Evolutionary conservation across 805 yeast species (phyloP).

Genomic region (Kazachstania taianensis): DNA sequence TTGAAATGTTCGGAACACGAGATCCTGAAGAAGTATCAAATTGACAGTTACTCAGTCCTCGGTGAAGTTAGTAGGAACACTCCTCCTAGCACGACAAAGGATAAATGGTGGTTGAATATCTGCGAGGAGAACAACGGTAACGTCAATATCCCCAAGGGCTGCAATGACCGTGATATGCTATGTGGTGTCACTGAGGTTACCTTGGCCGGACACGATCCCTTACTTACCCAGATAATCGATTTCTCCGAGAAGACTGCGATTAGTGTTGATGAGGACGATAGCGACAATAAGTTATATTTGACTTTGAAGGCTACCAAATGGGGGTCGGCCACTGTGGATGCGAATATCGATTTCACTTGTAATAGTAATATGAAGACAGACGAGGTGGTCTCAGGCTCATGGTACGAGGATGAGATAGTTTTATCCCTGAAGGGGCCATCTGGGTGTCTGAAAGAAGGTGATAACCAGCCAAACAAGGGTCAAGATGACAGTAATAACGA

Average conservation of each 20-base stretch:
- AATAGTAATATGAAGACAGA: constrained; percentile 30
- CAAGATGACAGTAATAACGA: constrained; percentile 20
- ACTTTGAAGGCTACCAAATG: constrained; percentile 47
- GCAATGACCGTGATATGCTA: constrained; percentile 63
- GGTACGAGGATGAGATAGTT: constrained; percentile 20
- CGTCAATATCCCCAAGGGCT: constrained; percentile 33
- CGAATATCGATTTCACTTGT: constrained; percentile 42
- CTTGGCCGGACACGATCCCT: constrained; percentile 38
- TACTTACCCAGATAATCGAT: constrained; percentile 54
- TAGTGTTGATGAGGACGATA: constrained; percentile 25
- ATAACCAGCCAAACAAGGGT: constrained; percentile 17
- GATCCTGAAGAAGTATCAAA: constrained; percentile 17
- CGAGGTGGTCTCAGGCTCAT: constrained; percentile 13
- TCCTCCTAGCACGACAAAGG: constrained; percentile 65
- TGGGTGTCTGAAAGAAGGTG: constrained; percentile 32
- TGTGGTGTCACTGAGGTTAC: constrained; percentile 62
- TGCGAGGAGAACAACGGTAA: constrained; percentile 40
- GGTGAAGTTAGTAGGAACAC: constrained; percentile 44
- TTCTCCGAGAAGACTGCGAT: constrained; percentile 29
- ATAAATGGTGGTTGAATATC: constrained; percentile 62
- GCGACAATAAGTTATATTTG: constrained; percentile 28
- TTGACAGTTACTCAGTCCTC: constrained; percentile 27
- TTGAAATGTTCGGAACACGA: constrained; percentile 17
- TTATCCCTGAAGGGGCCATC: constrained; percentile 33
- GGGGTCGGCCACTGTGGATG: constrained; percentile 52